phyloP scores from a whole-genome alignment of 768 basidiomycete genomes.

The Imleria badia region DNA sequence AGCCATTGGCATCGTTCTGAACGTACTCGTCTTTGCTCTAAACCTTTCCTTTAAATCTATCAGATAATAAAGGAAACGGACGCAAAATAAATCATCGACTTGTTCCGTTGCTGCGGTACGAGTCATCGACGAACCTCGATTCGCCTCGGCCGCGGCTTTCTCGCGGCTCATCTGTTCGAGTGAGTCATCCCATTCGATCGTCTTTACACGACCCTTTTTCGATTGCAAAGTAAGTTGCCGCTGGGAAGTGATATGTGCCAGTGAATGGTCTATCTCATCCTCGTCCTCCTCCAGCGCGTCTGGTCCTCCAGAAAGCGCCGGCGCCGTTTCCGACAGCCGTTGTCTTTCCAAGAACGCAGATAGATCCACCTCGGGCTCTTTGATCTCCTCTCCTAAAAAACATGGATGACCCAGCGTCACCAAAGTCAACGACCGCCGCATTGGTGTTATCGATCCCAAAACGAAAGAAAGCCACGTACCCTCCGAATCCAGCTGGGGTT shows the following conservation, averaged over 20 bases:
- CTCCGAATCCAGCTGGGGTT: constrained; percentile 68
- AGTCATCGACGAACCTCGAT: constrained; percentile 51
- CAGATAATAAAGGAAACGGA: background rate
- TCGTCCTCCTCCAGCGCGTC: constrained; percentile 43
- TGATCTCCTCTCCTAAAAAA: constrained; percentile 56
- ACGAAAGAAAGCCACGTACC: constrained; percentile 39
- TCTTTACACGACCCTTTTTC: constrained; percentile 63
- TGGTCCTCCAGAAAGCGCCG: constrained; percentile 4
- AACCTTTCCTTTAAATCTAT: constrained; percentile 62
- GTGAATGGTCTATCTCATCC: constrained; percentile 54
- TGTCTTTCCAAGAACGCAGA: constrained; percentile 67
- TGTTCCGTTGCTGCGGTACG: background rate
- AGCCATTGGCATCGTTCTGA: constrained; percentile 39
- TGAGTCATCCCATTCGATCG: constrained; percentile 66
- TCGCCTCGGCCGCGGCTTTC: constrained; percentile 73
- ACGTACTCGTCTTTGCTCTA: constrained; percentile 51
- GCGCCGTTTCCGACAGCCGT: constrained; percentile 41
- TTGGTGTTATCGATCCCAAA: no score
- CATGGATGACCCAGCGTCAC: background rate
- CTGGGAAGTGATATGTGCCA: constrained; percentile 51
- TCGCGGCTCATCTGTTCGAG: constrained; percentile 67
- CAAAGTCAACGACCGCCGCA: background rate
- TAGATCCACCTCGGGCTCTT: constrained; percentile 74
- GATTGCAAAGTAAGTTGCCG: constrained; percentile 22
- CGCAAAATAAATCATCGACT: background rate